phyloP scores from a whole-genome alignment of 306 rosid genomes.

The Quercus wislizeni region DNA sequence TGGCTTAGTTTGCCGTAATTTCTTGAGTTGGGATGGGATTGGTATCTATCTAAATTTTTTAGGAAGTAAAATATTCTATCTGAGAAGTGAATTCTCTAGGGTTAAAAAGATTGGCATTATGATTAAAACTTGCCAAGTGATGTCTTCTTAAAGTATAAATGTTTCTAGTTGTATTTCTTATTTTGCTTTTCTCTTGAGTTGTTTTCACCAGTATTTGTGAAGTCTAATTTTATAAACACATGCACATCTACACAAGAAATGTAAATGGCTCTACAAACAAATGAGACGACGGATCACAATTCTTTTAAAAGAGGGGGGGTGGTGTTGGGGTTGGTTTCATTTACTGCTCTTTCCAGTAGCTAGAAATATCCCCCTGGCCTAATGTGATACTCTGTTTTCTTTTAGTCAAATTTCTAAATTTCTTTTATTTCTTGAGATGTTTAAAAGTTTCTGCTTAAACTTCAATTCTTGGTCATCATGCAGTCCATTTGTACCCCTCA shows the following conservation, averaged over 20 bases:
- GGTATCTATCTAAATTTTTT: not conserved
- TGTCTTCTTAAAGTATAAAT: not conserved
- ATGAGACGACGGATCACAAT: not conserved
- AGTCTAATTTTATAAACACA: not conserved
- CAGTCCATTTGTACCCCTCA: not conserved
- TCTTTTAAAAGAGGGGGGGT: not conserved
- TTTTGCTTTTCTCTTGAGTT: not conserved
- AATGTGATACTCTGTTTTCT: not conserved
- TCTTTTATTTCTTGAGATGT: not conserved
- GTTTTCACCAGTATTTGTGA: not conserved
- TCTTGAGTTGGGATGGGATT: not conserved
- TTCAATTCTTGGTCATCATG: not conserved
- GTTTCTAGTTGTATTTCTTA: not conserved
- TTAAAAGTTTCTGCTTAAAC: not conserved
- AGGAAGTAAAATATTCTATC: not conserved
- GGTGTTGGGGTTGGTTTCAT: no score
- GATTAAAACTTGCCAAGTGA: not conserved
- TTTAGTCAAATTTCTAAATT: not conserved
- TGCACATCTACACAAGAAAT: not conserved
- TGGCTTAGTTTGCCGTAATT: not conserved
- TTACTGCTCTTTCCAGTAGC: no score
- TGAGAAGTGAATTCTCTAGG: not conserved
- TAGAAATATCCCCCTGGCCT: no score
- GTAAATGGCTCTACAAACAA: not conserved
- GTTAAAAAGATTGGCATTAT: not conserved